phyloP scores from a whole-genome alignment of 2,329 filamentous ascomycete genomes.

The Colletotrichum sp. region DNA sequence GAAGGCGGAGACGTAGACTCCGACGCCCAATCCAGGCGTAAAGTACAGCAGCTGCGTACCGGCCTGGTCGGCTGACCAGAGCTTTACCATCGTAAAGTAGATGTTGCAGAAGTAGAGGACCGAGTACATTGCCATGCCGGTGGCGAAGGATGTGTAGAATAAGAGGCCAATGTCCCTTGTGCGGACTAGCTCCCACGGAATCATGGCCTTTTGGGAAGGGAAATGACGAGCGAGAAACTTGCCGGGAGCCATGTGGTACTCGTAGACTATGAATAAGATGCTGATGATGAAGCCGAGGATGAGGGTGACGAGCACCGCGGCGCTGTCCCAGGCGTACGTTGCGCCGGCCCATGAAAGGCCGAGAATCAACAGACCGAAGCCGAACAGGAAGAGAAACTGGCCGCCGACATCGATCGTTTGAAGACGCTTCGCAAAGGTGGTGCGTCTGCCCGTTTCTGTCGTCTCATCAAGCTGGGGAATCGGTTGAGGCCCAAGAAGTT shows the following conservation, averaged over 20 bases:
- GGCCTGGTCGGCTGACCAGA: slow-evolving; percentile 46
- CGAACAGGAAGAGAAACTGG: slow-evolving; percentile 59
- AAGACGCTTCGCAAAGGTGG: slow-evolving; percentile 48
- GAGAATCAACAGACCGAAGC: slow-evolving; percentile 58
- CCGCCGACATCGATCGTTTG: slow-evolving; percentile 62
- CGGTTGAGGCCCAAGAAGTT: slow-evolving; percentile 59
- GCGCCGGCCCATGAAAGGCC: slow-evolving; percentile 62
- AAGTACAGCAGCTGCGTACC: slow-evolving; percentile 67
- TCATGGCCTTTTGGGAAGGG: slow-evolving; percentile 64
- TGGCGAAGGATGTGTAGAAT: slow-evolving; percentile 65
- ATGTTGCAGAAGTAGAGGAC: slow-evolving; percentile 73
- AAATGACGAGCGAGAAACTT: slow-evolving; percentile 50
- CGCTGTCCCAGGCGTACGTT: slow-evolving; percentile 55
- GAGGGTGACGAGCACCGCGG: slow-evolving; percentile 54
- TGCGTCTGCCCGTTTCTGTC: slow-evolving; percentile 32
- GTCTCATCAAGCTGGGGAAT: slow-evolving; percentile 50
- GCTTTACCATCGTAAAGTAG: slow-evolving; percentile 67
- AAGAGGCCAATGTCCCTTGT: slow-evolving; percentile 65
- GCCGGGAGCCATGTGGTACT: slow-evolving; percentile 59
- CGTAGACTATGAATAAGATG: slow-evolving; percentile 50
- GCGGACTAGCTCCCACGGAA: slow-evolving; percentile 63
- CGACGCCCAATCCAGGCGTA: slow-evolving; percentile 64
- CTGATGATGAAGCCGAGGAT: slow-evolving; percentile 48
- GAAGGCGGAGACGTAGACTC: slow-evolving; percentile 62
- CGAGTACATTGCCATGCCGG: slow-evolving; percentile 57